phyloP scores from a whole-genome alignment of 495 filamentous ascomycete species.

The Collariella sp. region DNA sequence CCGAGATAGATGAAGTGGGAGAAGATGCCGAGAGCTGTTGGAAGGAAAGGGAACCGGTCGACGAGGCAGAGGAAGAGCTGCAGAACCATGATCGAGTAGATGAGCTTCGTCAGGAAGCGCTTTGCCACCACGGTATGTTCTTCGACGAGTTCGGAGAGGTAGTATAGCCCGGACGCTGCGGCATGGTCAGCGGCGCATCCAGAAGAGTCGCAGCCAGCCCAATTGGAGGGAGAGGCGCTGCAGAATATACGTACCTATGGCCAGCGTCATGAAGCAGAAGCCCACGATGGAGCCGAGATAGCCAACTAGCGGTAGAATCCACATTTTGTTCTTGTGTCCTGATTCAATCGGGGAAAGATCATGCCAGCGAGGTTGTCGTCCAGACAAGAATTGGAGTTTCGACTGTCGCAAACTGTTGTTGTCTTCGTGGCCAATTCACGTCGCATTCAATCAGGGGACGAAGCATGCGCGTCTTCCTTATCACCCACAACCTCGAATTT shows the following conservation, averaged over 20 bases:
- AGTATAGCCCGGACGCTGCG: constrained; percentile 89
- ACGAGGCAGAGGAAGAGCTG: constrained; percentile 68
- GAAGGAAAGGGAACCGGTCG: constrained; percentile 71
- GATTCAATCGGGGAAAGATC: not conserved
- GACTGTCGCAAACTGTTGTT: not conserved
- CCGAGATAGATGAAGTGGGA: constrained; percentile 84
- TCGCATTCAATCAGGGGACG: not conserved
- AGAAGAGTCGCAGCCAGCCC: not conserved
- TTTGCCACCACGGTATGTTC: constrained; percentile 92
- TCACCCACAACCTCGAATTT: constrained; percentile 9
- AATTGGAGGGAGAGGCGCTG: not conserved
- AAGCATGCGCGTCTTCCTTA: constrained; percentile 5
- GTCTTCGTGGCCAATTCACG: constrained; percentile 2
- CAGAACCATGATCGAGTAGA: constrained; percentile 70
- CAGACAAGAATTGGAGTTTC: too few species aligned
- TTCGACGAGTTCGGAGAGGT: constrained; percentile 95
- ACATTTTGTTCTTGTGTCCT: constrained; percentile 50
- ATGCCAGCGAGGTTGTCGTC: not conserved
- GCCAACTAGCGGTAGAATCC: constrained; percentile 82
- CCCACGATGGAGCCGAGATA: constrained; percentile 81
- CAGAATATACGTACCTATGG: constrained; percentile 58
- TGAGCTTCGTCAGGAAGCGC: constrained; percentile 70
- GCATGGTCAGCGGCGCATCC: not conserved
- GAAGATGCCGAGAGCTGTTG: constrained; percentile 65
- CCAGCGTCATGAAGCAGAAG: constrained; percentile 86